Evolutionary conservation across 2,329 filamentous ascomycete genomes (phyloP), one percentile per base, ranked within the genome.

Genomic region (Pestalotiopsis sp.): DNA sequence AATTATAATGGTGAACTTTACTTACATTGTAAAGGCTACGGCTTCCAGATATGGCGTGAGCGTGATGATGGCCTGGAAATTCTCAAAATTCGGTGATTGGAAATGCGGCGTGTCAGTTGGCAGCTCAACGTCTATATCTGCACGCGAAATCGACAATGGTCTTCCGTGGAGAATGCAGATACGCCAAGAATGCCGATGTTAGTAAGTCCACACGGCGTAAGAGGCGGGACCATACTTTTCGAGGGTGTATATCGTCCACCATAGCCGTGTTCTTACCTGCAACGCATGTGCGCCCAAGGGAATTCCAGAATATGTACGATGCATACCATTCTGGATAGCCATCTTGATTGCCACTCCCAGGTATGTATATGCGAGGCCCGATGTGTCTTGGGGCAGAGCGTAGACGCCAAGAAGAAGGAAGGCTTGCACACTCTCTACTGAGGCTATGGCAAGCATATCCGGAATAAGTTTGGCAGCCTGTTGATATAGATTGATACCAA

Each of bases 311-410:
- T 84, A 85, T 66, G 80, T 84, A 63, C 87, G 80, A 71, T 89
- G 87, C 86, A 89, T 88, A 11, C 87, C 87, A 72, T 89, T 89
- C 70, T 88, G 86, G 14, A 89, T 87, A 1, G 86, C 87, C 68
- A 89, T 78, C 69, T 87, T 88, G 57, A 88, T 78, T 2, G 86
- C 85, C 13, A 89, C 75, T 6, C 86, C 86, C 61, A 88, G 80
- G 70, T 89, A 89, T 2, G 86, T 86, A 71, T 88, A 89, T 2
- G 85, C 85, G 23, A 89, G 75, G 0, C 87, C 87, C 1, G 86
- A 86, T 0, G 87, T 84, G 73, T 89, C 87, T 0, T 88, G 79
- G 0, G 87, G 86, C 5, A 89, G 77, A 1, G 85, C 80, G 70
- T 88, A 89, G 11, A 87, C 82, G 2, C 85, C 87, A 14, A 89